phyloP scores from a whole-genome alignment of 73 alveolate species.

The Stentor coeruleus region DNA sequence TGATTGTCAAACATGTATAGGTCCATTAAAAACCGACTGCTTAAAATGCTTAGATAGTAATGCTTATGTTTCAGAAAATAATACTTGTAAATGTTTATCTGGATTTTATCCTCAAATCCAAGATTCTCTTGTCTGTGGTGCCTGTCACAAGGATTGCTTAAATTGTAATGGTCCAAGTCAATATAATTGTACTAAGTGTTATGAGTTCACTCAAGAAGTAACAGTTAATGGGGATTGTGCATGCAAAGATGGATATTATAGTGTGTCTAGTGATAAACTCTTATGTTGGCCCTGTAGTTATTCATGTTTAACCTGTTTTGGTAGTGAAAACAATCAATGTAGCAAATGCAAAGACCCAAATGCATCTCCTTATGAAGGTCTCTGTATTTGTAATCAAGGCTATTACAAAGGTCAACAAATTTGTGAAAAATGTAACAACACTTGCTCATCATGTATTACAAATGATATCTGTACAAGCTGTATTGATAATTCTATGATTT shows the following conservation, averaged over 20 bases:
- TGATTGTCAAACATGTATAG: neutral
- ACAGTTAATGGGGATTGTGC: no score
- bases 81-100: neutral
- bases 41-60: neutral
- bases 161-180: neutral
- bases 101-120: neutral
- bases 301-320: no score
- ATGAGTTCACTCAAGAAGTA: no score
- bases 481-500: neutral
- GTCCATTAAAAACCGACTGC: neutral
- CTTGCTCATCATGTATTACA: no score
- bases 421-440: no score
- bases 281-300: no score
- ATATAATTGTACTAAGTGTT: no score
- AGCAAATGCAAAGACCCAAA: neutral
- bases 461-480: neutral
- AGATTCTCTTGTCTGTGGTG: neutral
- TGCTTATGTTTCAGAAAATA: neutral
- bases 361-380: no score
- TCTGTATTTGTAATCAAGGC: no score
- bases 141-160: neutral
- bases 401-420: no score
- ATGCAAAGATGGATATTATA: no score
- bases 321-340: neutral
- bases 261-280: no score